phyloP scores from a whole-genome alignment of 2,329 filamentous ascomycete genomes.

The Paecilomyces fulvus region DNA sequence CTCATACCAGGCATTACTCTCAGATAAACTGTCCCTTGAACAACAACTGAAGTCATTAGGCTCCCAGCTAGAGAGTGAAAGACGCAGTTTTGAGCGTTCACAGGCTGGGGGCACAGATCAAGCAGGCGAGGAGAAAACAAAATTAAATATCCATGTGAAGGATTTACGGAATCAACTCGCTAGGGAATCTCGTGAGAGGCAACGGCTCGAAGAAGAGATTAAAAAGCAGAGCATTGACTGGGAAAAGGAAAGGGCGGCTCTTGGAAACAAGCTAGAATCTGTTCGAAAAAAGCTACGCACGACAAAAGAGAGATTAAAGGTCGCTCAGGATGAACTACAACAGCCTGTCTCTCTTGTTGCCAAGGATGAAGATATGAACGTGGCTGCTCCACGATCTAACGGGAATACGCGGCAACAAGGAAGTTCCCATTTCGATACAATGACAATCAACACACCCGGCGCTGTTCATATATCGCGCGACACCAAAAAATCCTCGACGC shows the following conservation, averaged over 20 bases:
- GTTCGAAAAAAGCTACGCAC: conserved; percentile 61
- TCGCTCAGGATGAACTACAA: conserved; percentile 46
- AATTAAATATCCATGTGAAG: conserved; percentile 35
- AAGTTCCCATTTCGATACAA: conserved; percentile 33
- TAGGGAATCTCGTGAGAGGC: conserved; percentile 42
- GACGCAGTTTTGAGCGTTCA: conserved; percentile 56
- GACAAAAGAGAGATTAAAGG: conserved; percentile 65
- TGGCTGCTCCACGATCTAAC: conserved; percentile 28
- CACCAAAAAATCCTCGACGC: conserved; percentile 47
- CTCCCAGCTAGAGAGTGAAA: conserved; percentile 76
- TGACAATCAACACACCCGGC: conserved; percentile 45
- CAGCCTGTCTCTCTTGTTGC: conserved; percentile 30
- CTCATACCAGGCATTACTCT: conserved; percentile 58
- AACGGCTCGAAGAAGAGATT: conserved; percentile 39
- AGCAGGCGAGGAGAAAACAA: conserved; percentile 33
- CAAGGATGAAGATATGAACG: conserved; percentile 17
- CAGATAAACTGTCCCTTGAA: conserved; percentile 73
- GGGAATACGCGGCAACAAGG: conserved; percentile 26
- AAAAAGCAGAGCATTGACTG: conserved; percentile 53
- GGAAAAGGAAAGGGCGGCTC: conserved; percentile 52
- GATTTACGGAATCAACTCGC: conserved; percentile 43
- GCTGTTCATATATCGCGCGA: conserved; percentile 46
- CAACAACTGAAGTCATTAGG: conserved; percentile 69
- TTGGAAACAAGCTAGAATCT: conserved; percentile 63
- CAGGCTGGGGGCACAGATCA: conserved; percentile 23